Conservation (phyloP, 75 land plant species). For the Chamaecyparis obtusa region DNA sequence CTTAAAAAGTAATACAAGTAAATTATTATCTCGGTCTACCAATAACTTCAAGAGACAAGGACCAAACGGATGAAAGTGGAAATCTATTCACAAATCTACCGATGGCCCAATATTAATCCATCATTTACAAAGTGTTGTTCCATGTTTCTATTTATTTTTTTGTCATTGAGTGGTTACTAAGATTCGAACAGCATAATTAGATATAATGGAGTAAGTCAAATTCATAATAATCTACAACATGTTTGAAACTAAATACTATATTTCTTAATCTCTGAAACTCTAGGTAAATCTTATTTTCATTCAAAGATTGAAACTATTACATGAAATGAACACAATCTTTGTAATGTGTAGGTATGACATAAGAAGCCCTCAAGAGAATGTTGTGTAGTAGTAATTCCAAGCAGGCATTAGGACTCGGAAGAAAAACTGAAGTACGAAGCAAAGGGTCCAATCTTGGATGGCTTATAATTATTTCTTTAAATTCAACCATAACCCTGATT, state of each 20-base stretch:
- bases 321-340: not conserved
- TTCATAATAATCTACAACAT: not conserved
- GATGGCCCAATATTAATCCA: not conserved
- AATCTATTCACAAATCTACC: not conserved
- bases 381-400: not conserved
- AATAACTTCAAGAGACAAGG: not conserved
- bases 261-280: not conserved
- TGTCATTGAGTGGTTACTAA: not conserved
- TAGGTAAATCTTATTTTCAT: not conserved
- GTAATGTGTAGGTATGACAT: not conserved
- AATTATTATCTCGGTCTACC: not conserved
- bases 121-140: not conserved
- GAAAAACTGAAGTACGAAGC: not conserved
- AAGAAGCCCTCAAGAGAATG: not conserved
- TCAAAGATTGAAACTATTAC: not conserved
- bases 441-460: not conserved
- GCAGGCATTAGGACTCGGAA: not conserved
- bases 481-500: not conserved
- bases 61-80: not conserved
- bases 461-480: not conserved
- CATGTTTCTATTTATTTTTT: not conserved
- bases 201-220: not conserved
- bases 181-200: not conserved
- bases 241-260: not conserved
- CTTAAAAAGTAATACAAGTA: not conserved